phyloP scores from a whole-genome alignment of 1,139 yeast genomes.

The Geotrichum europaeum region DNA sequence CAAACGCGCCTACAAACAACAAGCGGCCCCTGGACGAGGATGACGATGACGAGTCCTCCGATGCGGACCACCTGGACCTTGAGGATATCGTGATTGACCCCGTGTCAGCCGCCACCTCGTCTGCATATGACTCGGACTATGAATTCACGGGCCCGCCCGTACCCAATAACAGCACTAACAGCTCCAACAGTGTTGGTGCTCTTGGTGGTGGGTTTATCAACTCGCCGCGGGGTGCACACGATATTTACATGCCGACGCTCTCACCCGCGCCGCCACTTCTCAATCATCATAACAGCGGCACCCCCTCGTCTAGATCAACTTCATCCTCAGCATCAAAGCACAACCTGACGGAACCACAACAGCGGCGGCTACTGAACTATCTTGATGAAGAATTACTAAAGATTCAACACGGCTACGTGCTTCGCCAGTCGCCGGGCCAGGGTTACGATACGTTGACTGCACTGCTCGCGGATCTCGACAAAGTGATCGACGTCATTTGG shows the following conservation, averaged over 20 bases:
- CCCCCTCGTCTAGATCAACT: background rate
- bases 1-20: background rate
- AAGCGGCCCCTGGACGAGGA: background rate
- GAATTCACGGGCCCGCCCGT: background rate
- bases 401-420: slow-evolving; percentile 17
- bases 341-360: slow-evolving; percentile 15
- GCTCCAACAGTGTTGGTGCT: background rate
- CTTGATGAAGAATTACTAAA: slow-evolving; percentile 13
- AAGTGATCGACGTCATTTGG: slow-evolving; percentile 53
- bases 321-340: slow-evolving; percentile 9
- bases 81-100: background rate
- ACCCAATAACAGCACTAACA: background rate
- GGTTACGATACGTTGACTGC: slow-evolving; percentile 39
- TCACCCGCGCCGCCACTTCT: slow-evolving; percentile 13
- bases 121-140: background rate
- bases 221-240: background rate
- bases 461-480: slow-evolving; percentile 43
- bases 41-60: background rate
- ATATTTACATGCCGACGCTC: slow-evolving; percentile 12
- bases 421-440: slow-evolving; percentile 15
- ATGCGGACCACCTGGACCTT: background rate
- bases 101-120: background rate
- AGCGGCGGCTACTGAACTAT: slow-evolving; percentile 7
- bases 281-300: background rate
- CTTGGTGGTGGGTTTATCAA: background rate